Evolutionary conservation across 345 rosid species (phyloP).

Genomic region (Bruguiera parviflora): DNA sequence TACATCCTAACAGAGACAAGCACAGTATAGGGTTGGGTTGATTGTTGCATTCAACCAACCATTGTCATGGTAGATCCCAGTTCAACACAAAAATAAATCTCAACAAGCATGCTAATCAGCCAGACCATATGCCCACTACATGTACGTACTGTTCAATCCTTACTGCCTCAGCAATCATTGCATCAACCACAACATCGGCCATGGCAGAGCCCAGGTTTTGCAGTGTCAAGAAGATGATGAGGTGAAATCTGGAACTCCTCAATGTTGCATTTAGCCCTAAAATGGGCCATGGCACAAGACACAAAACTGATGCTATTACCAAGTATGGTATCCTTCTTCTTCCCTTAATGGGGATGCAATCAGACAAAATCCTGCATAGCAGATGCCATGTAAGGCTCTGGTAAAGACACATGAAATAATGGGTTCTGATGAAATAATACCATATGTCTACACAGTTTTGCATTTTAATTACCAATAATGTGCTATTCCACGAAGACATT

Average conservation of each 20-base stretch:
- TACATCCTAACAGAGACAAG: neutral
- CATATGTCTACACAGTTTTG: neutral
- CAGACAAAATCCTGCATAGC: conserved; percentile 70
- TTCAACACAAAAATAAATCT: neutral
- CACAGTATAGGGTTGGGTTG: no score
- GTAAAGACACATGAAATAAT: conserved; percentile 2
- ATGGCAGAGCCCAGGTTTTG: conserved; percentile 94
- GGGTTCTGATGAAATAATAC: neutral
- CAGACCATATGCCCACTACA: no score
- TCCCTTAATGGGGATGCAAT: conserved; percentile 84
- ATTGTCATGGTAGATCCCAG: neutral
- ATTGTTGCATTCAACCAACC: neutral
- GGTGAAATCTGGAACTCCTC: conserved; percentile 60
- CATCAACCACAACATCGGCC: conserved; percentile 97
- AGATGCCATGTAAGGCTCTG: conserved; percentile 10
- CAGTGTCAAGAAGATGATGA: conserved; percentile 61
- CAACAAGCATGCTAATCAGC: no score
- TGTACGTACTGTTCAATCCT: conserved; percentile 58
- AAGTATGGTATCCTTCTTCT: conserved; percentile 86
- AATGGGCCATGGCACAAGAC: conserved; percentile 86
- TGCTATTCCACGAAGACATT: neutral
- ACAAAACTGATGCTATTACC: conserved; percentile 64
- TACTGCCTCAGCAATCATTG: conserved; percentile 97
- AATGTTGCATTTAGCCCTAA: conserved; percentile 51
- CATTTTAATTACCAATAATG: neutral